Percentiles rank a stretch among this genome's conserved stretches.
phyloP scores from a whole-genome alignment of 768 basidiomycete species.

The Boletellus ananiceps region DNA sequence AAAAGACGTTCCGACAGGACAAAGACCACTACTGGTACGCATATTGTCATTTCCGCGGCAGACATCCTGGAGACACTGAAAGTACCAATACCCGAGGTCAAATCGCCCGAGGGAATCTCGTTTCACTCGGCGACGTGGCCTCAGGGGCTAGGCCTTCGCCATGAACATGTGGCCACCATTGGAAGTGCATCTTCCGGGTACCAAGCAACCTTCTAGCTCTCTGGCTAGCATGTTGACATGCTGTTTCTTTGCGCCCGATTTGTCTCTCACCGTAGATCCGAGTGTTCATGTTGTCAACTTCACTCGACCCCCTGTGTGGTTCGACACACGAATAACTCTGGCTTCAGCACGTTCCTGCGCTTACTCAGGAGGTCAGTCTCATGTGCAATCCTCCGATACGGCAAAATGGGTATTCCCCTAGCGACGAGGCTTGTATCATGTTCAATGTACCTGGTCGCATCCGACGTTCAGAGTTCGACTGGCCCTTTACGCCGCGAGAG shows the following conservation, averaged over 20 bases:
- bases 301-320: slow-evolving; percentile 45
- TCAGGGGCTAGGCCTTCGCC: slow-evolving; percentile 34
- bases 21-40: slow-evolving; percentile 5
- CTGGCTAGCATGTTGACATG: background rate
- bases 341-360: background rate
- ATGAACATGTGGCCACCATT: slow-evolving; percentile 41
- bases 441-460: slow-evolving; percentile 32
- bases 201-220: slow-evolving; percentile 9
- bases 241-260: too few relatives aligned
- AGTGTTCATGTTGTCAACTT: slow-evolving; percentile 55
- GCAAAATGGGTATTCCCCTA: slow-evolving; percentile 55
- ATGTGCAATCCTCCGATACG: slow-evolving; percentile 36
- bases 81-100: slow-evolving; percentile 29
- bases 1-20: slow-evolving; percentile 21
- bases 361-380: slow-evolving; percentile 31
- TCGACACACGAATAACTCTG: slow-evolving; percentile 39
- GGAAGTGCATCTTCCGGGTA: slow-evolving; percentile 67
- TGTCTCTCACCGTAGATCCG: slow-evolving; percentile 47
- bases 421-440: slow-evolving; percentile 47
- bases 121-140: slow-evolving; percentile 57
- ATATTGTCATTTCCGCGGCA: slow-evolving; percentile 45
- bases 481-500: too few relatives aligned
- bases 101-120: slow-evolving; percentile 42
- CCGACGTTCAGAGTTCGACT: slow-evolving; percentile 3
- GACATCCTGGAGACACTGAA: slow-evolving; percentile 46